Percentiles rank a stretch among this genome's conserved stretches.
Conservation (phyloP, 805 yeast species). For the Metschnikowia sp. region DNA sequence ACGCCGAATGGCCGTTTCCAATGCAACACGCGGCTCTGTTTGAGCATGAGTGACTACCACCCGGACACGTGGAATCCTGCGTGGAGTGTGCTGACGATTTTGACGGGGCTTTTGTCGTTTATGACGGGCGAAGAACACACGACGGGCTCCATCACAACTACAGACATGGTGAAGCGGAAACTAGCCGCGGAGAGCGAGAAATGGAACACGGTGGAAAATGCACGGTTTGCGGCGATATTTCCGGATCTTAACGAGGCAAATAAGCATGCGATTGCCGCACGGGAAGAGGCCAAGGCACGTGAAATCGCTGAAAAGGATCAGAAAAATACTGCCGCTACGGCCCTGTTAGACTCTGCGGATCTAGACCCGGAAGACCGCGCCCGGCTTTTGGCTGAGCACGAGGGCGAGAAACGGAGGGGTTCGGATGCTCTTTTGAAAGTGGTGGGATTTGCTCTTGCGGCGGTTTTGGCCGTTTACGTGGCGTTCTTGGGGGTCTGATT, state of each 20-base stretch:
- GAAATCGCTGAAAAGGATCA: conserved; percentile 6
- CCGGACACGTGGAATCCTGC: conserved; percentile 97
- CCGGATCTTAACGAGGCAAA: conserved; percentile 60
- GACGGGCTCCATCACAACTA: conserved; percentile 74
- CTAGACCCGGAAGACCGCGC: conserved; percentile 72
- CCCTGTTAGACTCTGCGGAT: conserved; percentile 32
- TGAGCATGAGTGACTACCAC: conserved; percentile 92
- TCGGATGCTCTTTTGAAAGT: conserved; percentile 18
- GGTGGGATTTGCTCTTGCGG: conserved; percentile 32
- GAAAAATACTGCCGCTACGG: not conserved
- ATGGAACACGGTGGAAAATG: conserved; percentile 57
- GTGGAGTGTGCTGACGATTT: conserved; percentile 88
- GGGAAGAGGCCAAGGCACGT: conserved; percentile 15
- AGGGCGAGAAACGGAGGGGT: conserved; percentile 5
- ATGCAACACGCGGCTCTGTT: conserved; percentile 75
- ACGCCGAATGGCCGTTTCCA: conserved; percentile 90
- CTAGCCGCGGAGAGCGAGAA: conserved; percentile 58
- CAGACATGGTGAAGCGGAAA: conserved; percentile 51
- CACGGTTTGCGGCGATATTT: conserved; percentile 59
- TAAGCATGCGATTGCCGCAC: conserved; percentile 25
- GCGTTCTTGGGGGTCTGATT: conserved; percentile 4
- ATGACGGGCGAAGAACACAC: conserved; percentile 88
- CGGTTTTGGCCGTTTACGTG: conserved; percentile 28
- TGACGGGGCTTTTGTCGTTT: conserved; percentile 83
- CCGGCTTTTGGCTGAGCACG: conserved; percentile 22